These are phyloP conservation scores for Parathielavia appendiculata DNA, from an alignment of 495 filamentous ascomycete genomes.

Conservation along the genomic window DNA sequence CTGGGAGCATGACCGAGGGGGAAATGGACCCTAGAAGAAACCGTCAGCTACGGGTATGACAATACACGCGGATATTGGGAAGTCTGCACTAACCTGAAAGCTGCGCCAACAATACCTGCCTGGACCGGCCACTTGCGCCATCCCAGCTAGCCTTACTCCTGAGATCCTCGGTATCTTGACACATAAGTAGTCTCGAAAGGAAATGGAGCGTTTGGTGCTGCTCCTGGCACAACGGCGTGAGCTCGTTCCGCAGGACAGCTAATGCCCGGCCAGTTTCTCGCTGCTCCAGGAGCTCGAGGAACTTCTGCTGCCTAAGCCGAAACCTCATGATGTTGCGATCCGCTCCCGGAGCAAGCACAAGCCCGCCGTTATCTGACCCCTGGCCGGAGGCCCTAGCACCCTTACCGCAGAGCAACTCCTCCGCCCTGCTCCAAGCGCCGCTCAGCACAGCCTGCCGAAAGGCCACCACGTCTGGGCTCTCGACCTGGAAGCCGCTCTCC, in stretches of 20 bases:
- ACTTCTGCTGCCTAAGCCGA: constrained; percentile 87
- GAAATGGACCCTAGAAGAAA: constrained; percentile 69
- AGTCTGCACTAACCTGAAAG: constrained; percentile 64
- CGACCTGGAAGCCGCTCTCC: constrained; percentile 85
- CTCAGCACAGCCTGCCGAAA: constrained; percentile 77
- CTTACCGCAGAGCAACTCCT: constrained; percentile 66
- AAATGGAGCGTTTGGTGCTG: constrained; percentile 64
- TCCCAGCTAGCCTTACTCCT: constrained; percentile 83
- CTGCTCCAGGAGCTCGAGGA: constrained; percentile 79
- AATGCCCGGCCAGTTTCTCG: constrained; percentile 68
- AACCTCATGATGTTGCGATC: constrained; percentile 54
- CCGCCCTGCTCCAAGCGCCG: constrained; percentile 80
- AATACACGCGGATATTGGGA: neutral
- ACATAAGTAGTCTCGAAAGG: constrained; percentile 89
- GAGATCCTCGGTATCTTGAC: constrained; percentile 69
- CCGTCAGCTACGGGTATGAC: neutral
- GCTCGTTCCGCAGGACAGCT: constrained; percentile 74
- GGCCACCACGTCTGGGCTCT: constrained; percentile 75
- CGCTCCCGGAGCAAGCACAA: constrained; percentile 44
- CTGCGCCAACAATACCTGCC: constrained; percentile 68
- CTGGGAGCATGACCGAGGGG: constrained; percentile 96
- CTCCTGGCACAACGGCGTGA: constrained; percentile 83
- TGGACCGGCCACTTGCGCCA: constrained; percentile 72
- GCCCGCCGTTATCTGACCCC: constrained; percentile 40
- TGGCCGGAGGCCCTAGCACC: constrained; percentile 46